Evolutionary conservation across 495 filamentous ascomycete species (phyloP).

Genomic region (Penicillium nucicola): DNA sequence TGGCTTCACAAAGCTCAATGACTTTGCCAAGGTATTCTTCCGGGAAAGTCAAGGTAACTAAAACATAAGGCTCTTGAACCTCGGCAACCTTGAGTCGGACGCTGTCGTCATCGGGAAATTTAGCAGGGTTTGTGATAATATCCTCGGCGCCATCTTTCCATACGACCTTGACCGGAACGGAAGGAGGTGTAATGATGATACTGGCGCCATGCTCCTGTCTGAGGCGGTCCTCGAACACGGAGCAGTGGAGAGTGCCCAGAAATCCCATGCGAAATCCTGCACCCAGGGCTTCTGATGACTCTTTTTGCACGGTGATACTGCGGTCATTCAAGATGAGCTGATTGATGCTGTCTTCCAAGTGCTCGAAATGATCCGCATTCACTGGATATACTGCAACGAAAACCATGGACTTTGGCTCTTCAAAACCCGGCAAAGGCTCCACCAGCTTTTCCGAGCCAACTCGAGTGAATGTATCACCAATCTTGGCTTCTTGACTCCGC

Average conservation of each 20-base stretch:
- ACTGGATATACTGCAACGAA: slow-evolving; percentile 95
- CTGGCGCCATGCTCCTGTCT: slow-evolving; percentile 91
- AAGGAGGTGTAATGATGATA: slow-evolving; percentile 96
- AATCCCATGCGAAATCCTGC: slow-evolving; percentile 94
- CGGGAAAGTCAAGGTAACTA: slow-evolving; percentile 83
- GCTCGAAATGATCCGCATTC: slow-evolving; percentile 80
- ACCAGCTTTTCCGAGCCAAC: slow-evolving; percentile 75
- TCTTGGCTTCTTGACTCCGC: slow-evolving; percentile 86
- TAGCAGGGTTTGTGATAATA: slow-evolving; percentile 77
- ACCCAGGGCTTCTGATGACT: slow-evolving; percentile 87
- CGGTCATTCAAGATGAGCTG: slow-evolving; percentile 93
- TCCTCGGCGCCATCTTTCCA: slow-evolving; percentile 70
- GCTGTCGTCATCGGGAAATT: slow-evolving; percentile 76
- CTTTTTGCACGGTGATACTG: slow-evolving; percentile 89
- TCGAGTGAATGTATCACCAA: slow-evolving; percentile 92
- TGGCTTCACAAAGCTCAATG: slow-evolving; percentile 91
- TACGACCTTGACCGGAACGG: slow-evolving; percentile 83
- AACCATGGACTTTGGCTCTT: slow-evolving; percentile 98
- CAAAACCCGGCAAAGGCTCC: slow-evolving; percentile 83
- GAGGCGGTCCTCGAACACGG: slow-evolving; percentile 96
- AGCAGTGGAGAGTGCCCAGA: slow-evolving; percentile 93
- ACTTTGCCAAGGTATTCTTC: slow-evolving; percentile 91
- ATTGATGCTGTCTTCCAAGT: slow-evolving; percentile 90
- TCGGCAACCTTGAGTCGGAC: slow-evolving; percentile 55
- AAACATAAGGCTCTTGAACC: slow-evolving; percentile 82